Evolutionary conservation across 257 asterid genomes (phyloP).

Genomic region (Prunella vulgaris): DNA sequence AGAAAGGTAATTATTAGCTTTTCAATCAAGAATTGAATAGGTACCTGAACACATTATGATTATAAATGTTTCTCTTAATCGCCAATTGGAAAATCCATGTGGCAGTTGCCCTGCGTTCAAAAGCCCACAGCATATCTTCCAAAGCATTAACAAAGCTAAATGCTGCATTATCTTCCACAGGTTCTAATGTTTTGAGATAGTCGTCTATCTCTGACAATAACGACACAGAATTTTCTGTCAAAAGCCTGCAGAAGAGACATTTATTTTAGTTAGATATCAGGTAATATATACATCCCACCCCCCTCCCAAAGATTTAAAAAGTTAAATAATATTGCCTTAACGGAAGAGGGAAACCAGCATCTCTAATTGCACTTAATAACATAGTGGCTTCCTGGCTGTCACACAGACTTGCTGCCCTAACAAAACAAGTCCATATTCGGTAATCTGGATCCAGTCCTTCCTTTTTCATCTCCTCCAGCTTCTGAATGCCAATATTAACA

Average conservation of each 20-base stretch:
- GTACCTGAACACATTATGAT: conserved; percentile 67
- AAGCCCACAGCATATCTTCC: conserved; percentile 93
- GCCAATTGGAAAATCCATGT: conserved; percentile 92
- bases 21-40: conserved; percentile 7
- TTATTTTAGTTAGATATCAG: conserved; percentile 20
- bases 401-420: conserved; percentile 82
- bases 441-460: conserved; percentile 84
- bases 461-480: conserved; percentile 60
- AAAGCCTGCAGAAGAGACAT: conserved; percentile 51
- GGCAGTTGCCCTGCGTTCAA: conserved; percentile 90
- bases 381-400: conserved; percentile 39
- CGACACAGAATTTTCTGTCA: conserved; percentile 55
- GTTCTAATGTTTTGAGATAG: conserved; percentile 61
- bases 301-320: conserved; percentile 9
- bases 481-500: conserved; percentile 55
- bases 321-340: conserved; percentile 46
- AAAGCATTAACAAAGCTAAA: conserved; percentile 87
- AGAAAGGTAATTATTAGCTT: background rate
- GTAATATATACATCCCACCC: conserved; percentile 1
- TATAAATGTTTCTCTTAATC: conserved; percentile 72
- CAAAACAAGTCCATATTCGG: conserved; percentile 85
- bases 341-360: conserved; percentile 82
- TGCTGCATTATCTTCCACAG: conserved; percentile 75
- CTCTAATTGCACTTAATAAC: conserved; percentile 65
- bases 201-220: conserved; percentile 67